Conservation (phyloP, 371 early-diverging fungal species). For the Capillidium rhysosporum region DNA sequence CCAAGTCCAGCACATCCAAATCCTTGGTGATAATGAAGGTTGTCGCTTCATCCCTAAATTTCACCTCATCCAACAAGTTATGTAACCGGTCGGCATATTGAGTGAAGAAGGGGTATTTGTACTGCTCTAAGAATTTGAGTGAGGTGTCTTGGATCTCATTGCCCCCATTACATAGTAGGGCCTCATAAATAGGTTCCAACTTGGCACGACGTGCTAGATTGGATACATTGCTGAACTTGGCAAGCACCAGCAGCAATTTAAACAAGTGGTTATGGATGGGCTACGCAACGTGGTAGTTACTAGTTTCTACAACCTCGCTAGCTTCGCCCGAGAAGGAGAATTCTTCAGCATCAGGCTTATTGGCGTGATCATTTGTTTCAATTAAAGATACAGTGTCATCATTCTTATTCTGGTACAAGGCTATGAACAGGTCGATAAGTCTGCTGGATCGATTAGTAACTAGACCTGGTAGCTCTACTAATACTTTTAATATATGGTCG, state of each 20-base stretch:
- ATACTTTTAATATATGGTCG: slow-evolving; percentile 34
- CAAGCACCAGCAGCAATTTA: too few relatives aligned
- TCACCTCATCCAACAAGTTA: slow-evolving; percentile 55
- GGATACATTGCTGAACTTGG: too few relatives aligned
- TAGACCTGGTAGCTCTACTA: slow-evolving; percentile 38
- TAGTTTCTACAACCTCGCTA: too few relatives aligned
- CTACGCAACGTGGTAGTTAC: too few relatives aligned
- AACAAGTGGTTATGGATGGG: too few relatives aligned
- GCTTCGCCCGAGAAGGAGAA: slow-evolving; percentile 14
- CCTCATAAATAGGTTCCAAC: slow-evolving; percentile 39
- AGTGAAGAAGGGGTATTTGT: slow-evolving; percentile 40
- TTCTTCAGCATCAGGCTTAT: background rate
- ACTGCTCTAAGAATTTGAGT: slow-evolving; percentile 61
- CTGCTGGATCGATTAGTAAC: slow-evolving; percentile 47
- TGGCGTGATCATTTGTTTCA: slow-evolving; percentile 19
- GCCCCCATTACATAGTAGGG: slow-evolving; percentile 63
- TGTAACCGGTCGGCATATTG: slow-evolving; percentile 55
- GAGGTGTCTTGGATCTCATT: slow-evolving; percentile 50
- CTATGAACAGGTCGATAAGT: slow-evolving; percentile 54
- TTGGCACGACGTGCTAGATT: too few relatives aligned
- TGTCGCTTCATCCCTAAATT: slow-evolving; percentile 72
- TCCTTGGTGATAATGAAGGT: slow-evolving; percentile 27
- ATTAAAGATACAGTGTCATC: background rate
- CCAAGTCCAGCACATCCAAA: slow-evolving; percentile 31
- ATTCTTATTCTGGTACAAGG: slow-evolving; percentile 19